Evolutionary conservation across 371 early-diverging fungal genomes (phyloP), one percentile per base, ranked within the genome.

Genomic region (Mucor velutinosus): DNA sequence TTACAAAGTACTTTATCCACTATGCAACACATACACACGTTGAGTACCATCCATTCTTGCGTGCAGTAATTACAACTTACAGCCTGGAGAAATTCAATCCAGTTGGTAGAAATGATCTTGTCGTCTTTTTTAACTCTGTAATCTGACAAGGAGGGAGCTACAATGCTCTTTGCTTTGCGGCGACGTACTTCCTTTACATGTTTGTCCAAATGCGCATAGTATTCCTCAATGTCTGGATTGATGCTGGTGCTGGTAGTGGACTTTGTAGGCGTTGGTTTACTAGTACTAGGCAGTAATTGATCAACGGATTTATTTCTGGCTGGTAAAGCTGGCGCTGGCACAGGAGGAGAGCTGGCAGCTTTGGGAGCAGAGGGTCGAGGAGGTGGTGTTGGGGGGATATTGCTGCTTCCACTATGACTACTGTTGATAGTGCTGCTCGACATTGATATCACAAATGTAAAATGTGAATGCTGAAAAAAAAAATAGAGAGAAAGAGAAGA

Each of bases 1-100:
- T 64, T 5, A 81, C 57, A 55, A 78, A 55, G 41, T 75, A 76
- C 43, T 73, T 59, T 25, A 76, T 29, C 70, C 77, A 78, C 81
- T 80, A 30, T 35, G 37, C 12, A 35, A 35, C 37, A 12, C 37
- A 35, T 7, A 17, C 12, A 53, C 5, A 30, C 30, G 32, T 32
- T 30, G 2, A 35, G 61, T 47, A 37, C 6, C 19, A 7, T 0
- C 7, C 23, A 12, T 30, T 45, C 8, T 45, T n/a, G 0, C 1
- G 8, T 8, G 8, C 19, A 45, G 0, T 19, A 6, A 19, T 12
- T 11, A 23, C 15, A 10, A 55, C 55, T 68, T 73, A 78, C 78
- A 27, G 72, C 74, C 47, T 72, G 53, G 10, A 67, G 35, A 56
- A 64, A 79, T 11, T 58, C 68, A 47, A 67, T 29, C 79, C 79